A percentile compares a stretch with the other conserved stretches of the same genome.
Conservation (phyloP, 2,329 filamentous ascomycete species). For the Diaporthe citri region DNA sequence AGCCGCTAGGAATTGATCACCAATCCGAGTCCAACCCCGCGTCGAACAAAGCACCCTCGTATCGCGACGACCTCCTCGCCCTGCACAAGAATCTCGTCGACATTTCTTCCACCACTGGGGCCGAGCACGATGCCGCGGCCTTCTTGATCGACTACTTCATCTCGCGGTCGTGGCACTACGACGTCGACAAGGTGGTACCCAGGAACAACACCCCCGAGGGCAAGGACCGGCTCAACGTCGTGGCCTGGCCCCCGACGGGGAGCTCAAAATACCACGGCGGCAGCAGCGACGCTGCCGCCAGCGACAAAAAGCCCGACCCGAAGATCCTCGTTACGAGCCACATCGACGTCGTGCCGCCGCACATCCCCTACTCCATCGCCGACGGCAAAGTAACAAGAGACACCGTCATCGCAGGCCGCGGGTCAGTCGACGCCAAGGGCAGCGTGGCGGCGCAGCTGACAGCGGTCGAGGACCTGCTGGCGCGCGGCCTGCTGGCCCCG, state of each 20-base stretch:
- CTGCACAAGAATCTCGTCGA: constrained; percentile 83
- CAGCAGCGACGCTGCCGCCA: constrained; percentile 43
- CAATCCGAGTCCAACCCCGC: background rate
- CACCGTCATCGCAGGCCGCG: constrained; percentile 76
- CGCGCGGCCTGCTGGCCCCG: constrained; percentile 43
- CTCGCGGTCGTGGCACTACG: constrained; percentile 56
- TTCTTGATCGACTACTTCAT: constrained; percentile 78
- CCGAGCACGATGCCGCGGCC: constrained; percentile 76
- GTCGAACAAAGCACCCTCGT: constrained; percentile 47
- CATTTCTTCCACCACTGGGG: constrained; percentile 77
- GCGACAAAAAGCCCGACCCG: constrained; percentile 60
- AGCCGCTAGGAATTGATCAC: constrained; percentile 11
- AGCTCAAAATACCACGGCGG: constrained; percentile 48
- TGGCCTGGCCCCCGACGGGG: constrained; percentile 72
- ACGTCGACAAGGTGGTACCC: constrained; percentile 57
- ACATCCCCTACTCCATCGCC: constrained; percentile 75
- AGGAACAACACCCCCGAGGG: constrained; percentile 47
- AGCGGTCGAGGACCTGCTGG: constrained; percentile 70
- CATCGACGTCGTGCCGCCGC: constrained; percentile 83
- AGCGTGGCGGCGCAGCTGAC: constrained; percentile 80
- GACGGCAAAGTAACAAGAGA: constrained; percentile 57
- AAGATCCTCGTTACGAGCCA: constrained; percentile 79
- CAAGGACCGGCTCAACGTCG: constrained; percentile 76
- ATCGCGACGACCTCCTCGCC: constrained; percentile 70
- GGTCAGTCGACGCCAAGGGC: constrained; percentile 79